Percentiles rank a stretch among this genome's conserved stretches.
Conservation (phyloP, 495 filamentous ascomycete genomes). For the Astrothelium subdiscretum region DNA sequence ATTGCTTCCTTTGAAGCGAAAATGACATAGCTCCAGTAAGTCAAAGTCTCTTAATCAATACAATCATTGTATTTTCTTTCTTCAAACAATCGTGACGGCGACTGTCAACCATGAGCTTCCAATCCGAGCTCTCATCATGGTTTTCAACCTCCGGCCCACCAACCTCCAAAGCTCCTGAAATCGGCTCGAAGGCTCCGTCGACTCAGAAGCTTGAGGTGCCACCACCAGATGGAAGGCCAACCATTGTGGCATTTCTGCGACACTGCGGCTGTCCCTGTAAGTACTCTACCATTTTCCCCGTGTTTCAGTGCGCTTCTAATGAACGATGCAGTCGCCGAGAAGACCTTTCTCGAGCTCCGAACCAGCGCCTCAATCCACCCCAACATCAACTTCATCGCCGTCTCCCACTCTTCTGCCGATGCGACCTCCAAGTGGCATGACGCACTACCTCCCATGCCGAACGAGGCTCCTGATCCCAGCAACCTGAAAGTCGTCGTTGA, state of each 20-base stretch:
- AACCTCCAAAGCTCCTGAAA: background rate
- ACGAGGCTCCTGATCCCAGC: constrained; percentile 17
- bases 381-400: constrained; percentile 42
- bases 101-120: constrained; percentile 9
- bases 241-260: constrained; percentile 45
- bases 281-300: constrained; percentile 5
- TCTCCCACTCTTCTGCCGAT: constrained; percentile 42
- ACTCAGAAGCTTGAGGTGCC: constrained; percentile 35
- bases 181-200: constrained; percentile 32
- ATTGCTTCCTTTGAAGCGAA: background rate
- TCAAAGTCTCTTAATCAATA: background rate
- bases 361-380: constrained; percentile 34
- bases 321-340: constrained; percentile 41
- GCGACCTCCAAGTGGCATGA: constrained; percentile 45
- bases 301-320: constrained; percentile 9
- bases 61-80: background rate
- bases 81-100: background rate
- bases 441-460: constrained; percentile 36
- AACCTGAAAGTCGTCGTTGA: constrained; percentile 44
- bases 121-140: constrained; percentile 15
- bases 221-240: constrained; percentile 30
- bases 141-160: background rate
- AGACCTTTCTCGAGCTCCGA: constrained; percentile 40
- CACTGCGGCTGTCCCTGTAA: constrained; percentile 50
- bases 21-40: background rate